A percentile compares a stretch with the other conserved stretches of the same genome.
Conservation (phyloP, 1,139 yeast genomes). For the Candida buenavistaensis region DNA sequence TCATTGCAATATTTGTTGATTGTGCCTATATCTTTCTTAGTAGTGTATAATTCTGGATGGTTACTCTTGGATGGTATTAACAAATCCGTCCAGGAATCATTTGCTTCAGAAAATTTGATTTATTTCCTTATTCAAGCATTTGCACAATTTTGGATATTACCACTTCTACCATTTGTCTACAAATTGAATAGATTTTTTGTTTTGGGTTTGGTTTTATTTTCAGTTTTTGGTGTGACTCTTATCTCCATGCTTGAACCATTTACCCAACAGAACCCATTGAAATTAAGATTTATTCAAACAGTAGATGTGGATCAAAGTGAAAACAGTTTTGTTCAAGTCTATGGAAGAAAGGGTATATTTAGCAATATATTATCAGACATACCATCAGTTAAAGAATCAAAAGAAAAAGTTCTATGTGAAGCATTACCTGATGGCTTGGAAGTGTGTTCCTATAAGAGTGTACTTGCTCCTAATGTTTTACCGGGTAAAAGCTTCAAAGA, state of each 20-base stretch:
- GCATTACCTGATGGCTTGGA: constrained; percentile 46
- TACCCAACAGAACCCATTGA: constrained; percentile 60
- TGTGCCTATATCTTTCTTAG: constrained; percentile 63
- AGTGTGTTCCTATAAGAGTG: constrained; percentile 52
- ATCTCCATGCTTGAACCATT: constrained; percentile 52
- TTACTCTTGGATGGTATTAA: constrained; percentile 61
- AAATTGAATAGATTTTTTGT: constrained; percentile 59
- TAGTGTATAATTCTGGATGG: constrained; percentile 52
- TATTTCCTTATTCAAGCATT: constrained; percentile 39
- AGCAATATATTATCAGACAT: constrained; percentile 50
- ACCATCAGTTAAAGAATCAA: constrained; percentile 56
- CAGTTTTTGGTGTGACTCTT: constrained; percentile 34
- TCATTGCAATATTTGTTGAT: constrained; percentile 65
- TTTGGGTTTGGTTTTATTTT: constrained; percentile 28
- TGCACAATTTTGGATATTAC: constrained; percentile 47
- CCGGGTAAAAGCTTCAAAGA: constrained; percentile 41
- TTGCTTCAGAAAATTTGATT: constrained; percentile 45
- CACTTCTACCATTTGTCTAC: constrained; percentile 71
- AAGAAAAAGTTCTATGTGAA: constrained; percentile 33
- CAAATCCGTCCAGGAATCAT: constrained; percentile 71
- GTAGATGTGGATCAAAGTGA: constrained; percentile 32
- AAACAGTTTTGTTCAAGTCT: constrained; percentile 43
- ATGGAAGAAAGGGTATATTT: constrained; percentile 52
- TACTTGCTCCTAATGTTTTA: constrained; percentile 51
- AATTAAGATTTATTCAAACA: constrained; percentile 64